phyloP scores from a whole-genome alignment of 345 rosid species.

The Populus pruinosa region DNA sequence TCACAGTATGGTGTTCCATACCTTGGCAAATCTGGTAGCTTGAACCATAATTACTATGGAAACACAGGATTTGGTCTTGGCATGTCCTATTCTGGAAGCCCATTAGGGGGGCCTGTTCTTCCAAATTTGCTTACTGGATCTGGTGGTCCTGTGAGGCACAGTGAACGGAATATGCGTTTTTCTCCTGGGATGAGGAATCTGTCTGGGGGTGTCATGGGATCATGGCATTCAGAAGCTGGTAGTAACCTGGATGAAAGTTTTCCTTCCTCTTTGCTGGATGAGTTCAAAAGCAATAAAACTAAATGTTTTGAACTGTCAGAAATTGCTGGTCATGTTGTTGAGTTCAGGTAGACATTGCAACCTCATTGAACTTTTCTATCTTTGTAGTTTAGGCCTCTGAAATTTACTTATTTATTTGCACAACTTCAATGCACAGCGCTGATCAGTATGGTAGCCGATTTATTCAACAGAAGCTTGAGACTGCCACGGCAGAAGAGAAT shows the following conservation, averaged over 20 bases:
- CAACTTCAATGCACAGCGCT: constrained; percentile 43
- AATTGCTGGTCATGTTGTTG: constrained; percentile 68
- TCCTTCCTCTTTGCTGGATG: constrained; percentile 58
- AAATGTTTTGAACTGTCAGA: constrained; percentile 69
- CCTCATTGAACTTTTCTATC: background rate
- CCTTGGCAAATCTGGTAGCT: constrained; percentile 40
- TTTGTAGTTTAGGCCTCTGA: background rate
- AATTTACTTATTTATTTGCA: constrained; percentile 10
- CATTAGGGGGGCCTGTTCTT: constrained; percentile 39
- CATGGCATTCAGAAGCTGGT: constrained; percentile 54
- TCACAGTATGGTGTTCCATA: constrained; percentile 47
- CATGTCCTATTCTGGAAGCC: constrained; percentile 52
- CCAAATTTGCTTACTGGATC: constrained; percentile 48
- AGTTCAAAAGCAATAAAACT: constrained; percentile 65
- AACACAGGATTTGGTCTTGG: constrained; percentile 49
- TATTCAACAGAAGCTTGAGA: constrained; percentile 95
- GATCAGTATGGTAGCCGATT: constrained; percentile 97
- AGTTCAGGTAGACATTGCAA: constrained; percentile 51
- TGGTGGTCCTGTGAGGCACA: constrained; percentile 48
- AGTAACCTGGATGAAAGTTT: constrained; percentile 48
- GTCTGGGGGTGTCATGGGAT: constrained; percentile 48
- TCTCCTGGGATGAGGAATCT: constrained; percentile 48
- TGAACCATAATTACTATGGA: constrained; percentile 44
- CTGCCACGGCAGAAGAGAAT: constrained; percentile 79
- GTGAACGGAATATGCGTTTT: constrained; percentile 48